phyloP scores from a whole-genome alignment of 176 grass and related monocot species.

The Tuctoria greenei region DNA sequence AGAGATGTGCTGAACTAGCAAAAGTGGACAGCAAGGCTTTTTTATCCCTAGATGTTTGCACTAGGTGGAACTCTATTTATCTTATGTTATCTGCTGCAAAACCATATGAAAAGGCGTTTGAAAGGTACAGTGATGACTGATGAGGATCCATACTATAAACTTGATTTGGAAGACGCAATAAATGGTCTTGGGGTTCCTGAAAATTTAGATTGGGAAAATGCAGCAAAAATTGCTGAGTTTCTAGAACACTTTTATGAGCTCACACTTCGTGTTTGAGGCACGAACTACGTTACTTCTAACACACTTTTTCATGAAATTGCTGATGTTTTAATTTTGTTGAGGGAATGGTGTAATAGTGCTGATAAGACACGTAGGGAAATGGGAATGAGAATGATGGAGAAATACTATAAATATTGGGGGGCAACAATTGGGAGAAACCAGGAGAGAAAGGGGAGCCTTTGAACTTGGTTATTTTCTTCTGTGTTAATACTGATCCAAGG shows the following conservation, averaged over 20 bases:
- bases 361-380: neutral
- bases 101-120: neutral
- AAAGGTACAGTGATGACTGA: neutral
- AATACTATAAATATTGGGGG: neutral
- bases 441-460: neutral
- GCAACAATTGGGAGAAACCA: neutral
- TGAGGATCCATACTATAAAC: neutral
- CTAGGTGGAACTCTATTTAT: neutral
- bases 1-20: too few species aligned
- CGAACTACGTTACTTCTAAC: neutral
- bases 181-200: neutral
- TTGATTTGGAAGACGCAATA: neutral
- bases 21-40: neutral
- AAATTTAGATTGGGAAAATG: neutral
- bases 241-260: slow-evolving; percentile 10
- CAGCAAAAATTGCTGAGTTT: neutral
- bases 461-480: neutral
- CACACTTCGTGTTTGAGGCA: neutral
- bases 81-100: neutral
- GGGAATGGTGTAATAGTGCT: neutral
- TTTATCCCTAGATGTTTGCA: neutral
- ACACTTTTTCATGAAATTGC: neutral
- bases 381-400: neutral
- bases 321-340: neutral
- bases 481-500: neutral